Conservation (phyloP, 495 filamentous ascomycete species). For the Xylaria longipes region DNA sequence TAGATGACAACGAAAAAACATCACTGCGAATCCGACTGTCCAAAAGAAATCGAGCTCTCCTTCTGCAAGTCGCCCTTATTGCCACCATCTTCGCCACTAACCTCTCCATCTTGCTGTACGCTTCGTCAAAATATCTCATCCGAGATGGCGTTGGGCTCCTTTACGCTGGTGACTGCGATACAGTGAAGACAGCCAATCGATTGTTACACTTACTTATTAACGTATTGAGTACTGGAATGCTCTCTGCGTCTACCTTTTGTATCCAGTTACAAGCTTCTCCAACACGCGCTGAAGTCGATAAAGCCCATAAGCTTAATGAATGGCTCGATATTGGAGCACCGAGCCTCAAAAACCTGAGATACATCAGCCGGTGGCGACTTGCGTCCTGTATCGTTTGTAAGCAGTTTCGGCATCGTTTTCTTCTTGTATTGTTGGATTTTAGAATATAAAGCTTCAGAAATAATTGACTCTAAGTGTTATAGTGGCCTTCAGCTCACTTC, state of each 20-base stretch:
- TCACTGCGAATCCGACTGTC: neutral
- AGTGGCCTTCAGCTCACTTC: slow-evolving; percentile 42
- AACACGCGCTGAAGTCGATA: slow-evolving; percentile 46
- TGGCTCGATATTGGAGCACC: slow-evolving; percentile 54
- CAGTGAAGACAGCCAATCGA: neutral
- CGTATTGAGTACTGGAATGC: neutral
- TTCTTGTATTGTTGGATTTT: neutral
- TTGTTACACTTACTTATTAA: neutral
- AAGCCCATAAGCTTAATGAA: slow-evolving; percentile 37
- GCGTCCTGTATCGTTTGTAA: slow-evolving; percentile 35
- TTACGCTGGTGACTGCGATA: neutral
- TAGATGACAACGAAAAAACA: neutral
- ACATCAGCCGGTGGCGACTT: slow-evolving; percentile 36
- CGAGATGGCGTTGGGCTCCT: neutral
- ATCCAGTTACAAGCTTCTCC: slow-evolving; percentile 50
- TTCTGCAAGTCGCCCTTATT: neutral
- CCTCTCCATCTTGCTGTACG: neutral
- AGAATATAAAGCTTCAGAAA: neutral
- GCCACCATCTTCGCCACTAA: neutral
- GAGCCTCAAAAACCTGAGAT: slow-evolving; percentile 44
- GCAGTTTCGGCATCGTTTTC: neutral
- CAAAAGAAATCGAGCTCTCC: neutral
- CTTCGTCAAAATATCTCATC: neutral
- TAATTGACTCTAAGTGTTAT: neutral
- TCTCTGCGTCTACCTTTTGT: slow-evolving; percentile 14